A percentile compares a stretch with the other conserved stretches of the same genome.
phyloP scores from a whole-genome alignment of 2,329 filamentous ascomycete species.

The Ambrosiella xylebori region DNA sequence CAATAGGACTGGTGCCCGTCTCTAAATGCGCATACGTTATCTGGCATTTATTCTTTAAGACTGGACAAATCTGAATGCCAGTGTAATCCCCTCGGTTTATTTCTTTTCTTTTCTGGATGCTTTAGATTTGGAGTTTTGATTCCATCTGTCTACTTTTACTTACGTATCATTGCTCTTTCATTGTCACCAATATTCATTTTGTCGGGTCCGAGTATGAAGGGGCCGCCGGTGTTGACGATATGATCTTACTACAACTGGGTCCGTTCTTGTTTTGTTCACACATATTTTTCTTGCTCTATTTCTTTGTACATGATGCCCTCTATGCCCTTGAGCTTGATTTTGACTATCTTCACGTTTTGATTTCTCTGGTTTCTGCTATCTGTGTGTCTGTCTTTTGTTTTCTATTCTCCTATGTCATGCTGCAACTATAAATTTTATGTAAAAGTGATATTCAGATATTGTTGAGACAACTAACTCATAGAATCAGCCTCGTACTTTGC shows the following conservation, averaged over 20 bases:
- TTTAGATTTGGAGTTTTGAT: not conserved
- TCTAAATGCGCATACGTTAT: too few relatives aligned
- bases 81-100: not conserved
- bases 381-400: not conserved
- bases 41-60: too few relatives aligned
- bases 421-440: too few relatives aligned
- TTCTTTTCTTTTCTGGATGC: conserved; percentile 9
- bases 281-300: not conserved
- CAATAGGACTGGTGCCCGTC: too few relatives aligned
- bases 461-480: too few relatives aligned
- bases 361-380: not conserved
- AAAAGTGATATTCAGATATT: too few relatives aligned
- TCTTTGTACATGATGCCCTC: not conserved
- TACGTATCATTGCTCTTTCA: not conserved
- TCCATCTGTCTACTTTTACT: not conserved
- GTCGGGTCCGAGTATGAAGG: not conserved
- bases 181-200: not conserved
- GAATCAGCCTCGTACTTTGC: too few relatives aligned
- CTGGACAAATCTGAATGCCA: too few relatives aligned
- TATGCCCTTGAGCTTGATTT: not conserved
- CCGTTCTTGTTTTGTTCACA: not conserved
- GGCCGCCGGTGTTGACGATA: not conserved
- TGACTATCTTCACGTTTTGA: not conserved
- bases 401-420: not conserved
- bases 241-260: not conserved